Base-by-base conservation (phyloP, 2,329 filamentous ascomycete genomes). In the Fusarium goolgardi region DNA sequence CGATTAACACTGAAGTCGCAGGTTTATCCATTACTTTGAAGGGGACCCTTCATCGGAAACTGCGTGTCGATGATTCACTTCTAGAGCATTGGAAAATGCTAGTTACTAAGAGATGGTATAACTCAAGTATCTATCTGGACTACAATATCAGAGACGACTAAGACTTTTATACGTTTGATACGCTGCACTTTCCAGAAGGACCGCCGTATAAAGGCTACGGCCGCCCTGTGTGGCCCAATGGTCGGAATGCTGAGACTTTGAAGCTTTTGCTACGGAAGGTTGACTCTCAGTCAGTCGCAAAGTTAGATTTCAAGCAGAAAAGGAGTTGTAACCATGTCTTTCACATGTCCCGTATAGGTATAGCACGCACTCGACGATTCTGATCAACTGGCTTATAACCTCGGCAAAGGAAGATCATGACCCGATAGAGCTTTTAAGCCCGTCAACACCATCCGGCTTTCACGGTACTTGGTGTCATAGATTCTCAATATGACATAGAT, bases 231-330 rank as follows among this genome's bases (percentile, higher is more conserved):
- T 41, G 39, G 8, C 13, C 9, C 2, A 2, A 15, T 41, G 39
- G 39, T 6, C 7, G 21, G 3, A 0, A 2, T 3, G 0, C 39
- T 41, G 13, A 9, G 13, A 23, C 21, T 0, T 2, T 41, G 3
- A 6, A 1, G 15, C 4, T 41, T 10, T 25, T 41, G 2, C 13
- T 41, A 6, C 39, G 25, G 39, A 41, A 4, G 6, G 21, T 41
- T 11, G 39, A 41, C 13, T n/a, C n/a, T n/a, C n/a, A n/a, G n/a
- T n/a, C n/a, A 2, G 11, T n/a, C 10, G 4, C 7, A 20, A 13
- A 13, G n/a, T 20, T 20, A 3, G 10, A 4, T 3, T 13, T 39
- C 3, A 20, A 39, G 2, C 13, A 15, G 4, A 10, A 10, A 16
- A 9, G 4, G 12, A 40, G 20, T 40, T 40, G 12, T 13, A 7